Conservation (phyloP, 192 early-diverging fungal genomes). For the Paraglomus occultum region DNA sequence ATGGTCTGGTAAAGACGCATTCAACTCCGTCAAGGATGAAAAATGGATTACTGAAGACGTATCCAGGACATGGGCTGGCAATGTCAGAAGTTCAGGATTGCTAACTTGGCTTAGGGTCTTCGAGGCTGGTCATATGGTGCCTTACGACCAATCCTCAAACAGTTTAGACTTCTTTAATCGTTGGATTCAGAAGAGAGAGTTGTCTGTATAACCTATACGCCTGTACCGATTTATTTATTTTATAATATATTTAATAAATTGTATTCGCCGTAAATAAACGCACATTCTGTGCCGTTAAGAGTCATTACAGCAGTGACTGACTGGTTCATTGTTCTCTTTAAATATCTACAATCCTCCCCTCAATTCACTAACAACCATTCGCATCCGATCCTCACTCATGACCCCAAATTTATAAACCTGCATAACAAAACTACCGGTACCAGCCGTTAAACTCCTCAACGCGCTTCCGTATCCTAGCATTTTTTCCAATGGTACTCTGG, state of each 20-base stretch:
- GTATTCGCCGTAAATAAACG: too few species aligned
- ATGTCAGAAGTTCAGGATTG: slow-evolving; percentile 64
- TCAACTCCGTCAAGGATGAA: slow-evolving; percentile 63
- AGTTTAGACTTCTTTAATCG: slow-evolving; percentile 84
- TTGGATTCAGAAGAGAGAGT: slow-evolving; percentile 55
- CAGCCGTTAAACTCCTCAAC: slow-evolving; percentile 84
- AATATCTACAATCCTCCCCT: slow-evolving; percentile 33
- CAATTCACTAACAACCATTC: slow-evolving; percentile 64
- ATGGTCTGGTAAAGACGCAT: slow-evolving; percentile 77
- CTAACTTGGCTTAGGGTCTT: slow-evolving; percentile 86
- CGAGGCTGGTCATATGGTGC: slow-evolving; percentile 89
- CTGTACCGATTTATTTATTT: too few species aligned
- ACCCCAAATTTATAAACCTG: slow-evolving; percentile 76
- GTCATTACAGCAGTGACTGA: too few species aligned
- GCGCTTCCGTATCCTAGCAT: slow-evolving; percentile 84
- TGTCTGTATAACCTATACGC: neutral
- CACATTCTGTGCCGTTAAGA: too few species aligned
- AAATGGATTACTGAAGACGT: slow-evolving; percentile 69
- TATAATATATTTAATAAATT: too few species aligned
- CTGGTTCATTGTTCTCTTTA: neutral
- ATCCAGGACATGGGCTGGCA: slow-evolving; percentile 48
- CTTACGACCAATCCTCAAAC: slow-evolving; percentile 88
- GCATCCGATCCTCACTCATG: slow-evolving; percentile 73
- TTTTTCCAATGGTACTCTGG: slow-evolving; percentile 71
- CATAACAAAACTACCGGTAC: slow-evolving; percentile 84